Base-by-base conservation (phyloP, 2,329 filamentous ascomycete species). In the Colletotrichum sp. region DNA sequence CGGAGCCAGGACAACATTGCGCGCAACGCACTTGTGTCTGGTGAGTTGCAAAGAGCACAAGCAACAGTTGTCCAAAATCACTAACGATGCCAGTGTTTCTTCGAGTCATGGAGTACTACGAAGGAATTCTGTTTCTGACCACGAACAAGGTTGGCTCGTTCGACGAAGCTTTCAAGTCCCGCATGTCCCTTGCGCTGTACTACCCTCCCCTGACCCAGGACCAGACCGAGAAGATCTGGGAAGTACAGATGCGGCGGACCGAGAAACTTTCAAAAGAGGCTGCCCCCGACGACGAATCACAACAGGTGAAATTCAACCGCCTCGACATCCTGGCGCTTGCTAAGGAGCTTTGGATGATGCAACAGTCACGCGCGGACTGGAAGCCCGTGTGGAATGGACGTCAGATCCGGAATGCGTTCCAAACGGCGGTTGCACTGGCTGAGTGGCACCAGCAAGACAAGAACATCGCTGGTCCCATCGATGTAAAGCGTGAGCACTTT, bases 71-170 rank as follows among this genome's bases (percentile, higher is more conserved):
- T 30, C 30, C 8, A 30, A 12, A 32, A 32, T 32, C 30, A 32
- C 30, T 32, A 12, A 32, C 30, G 9, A 12, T 32, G 9, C 9
- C 10, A 75, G 68, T 89, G 68, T 89, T 89, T 80, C 81, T 89
- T 13, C 86, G 87, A 7, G 87, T 86, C 0, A 84, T 90, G 72
- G 88, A 90, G 80, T 89, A 89, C 79, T 89, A 89, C 80, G 83
- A 84, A 8, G 88, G 88, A 30, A 85, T 89, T 18, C 82, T 90
- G 21, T 88, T 90, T 82, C 84, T 90, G 66, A 89, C 88, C 13
- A 89, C 87, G 32, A 90, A 89, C 82, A 84, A 87, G 12, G 87
- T 89, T 21, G 84, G 84, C 64, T 83, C 83, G 26, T 88, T 90
- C 68, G 88, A 89, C 78, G 81, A 81, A 7, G 88, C 88, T 9